Percentiles rank a stretch among this genome's conserved stretches.
Conservation (phyloP, 1,284 basidiomycete genomes). For the Cystobasidium sp. region DNA sequence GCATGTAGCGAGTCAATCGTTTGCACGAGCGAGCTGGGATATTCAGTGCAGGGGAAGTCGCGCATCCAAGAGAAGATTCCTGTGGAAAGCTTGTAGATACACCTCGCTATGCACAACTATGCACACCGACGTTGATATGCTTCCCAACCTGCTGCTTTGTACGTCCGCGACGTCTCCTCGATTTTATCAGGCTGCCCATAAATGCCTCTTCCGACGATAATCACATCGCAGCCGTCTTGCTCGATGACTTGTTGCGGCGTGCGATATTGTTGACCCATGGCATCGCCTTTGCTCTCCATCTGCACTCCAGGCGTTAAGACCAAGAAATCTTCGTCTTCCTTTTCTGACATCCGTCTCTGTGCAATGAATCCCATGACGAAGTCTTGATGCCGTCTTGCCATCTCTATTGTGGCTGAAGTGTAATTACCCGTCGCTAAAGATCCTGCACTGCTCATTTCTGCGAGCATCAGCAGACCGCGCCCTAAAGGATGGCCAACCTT, state of each 20-base stretch:
- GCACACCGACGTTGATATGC: slow-evolving; percentile 71
- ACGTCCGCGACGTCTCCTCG: slow-evolving; percentile 75
- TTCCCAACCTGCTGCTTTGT: slow-evolving; percentile 84
- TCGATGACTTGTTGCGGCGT: slow-evolving; percentile 84
- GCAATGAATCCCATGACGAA: slow-evolving; percentile 98
- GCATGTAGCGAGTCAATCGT: no score
- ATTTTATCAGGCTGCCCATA: slow-evolving; percentile 74
- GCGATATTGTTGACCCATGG: slow-evolving; percentile 94
- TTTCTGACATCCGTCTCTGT: slow-evolving; percentile 75
- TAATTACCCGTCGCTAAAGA: slow-evolving; percentile 83
- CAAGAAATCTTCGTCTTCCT: slow-evolving; percentile 74
- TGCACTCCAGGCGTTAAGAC: slow-evolving; percentile 93
- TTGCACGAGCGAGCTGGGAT: no score
- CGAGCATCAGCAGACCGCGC: slow-evolving; percentile 86
- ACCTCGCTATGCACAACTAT: no score
- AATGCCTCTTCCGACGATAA: slow-evolving; percentile 95
- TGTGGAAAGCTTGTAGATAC: no score
- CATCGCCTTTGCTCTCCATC: slow-evolving; percentile 78
- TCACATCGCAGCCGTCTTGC: slow-evolving; percentile 90
- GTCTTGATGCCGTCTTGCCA: slow-evolving; percentile 77
- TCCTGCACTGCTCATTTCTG: slow-evolving; percentile 94
- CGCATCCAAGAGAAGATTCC: no score
- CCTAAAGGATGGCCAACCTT: slow-evolving; percentile 81
- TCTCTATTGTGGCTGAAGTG: slow-evolving; percentile 80
- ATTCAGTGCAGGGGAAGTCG: no score